Conservation (phyloP, 73 alveolate species). For the Tetrahymena thermophila region DNA sequence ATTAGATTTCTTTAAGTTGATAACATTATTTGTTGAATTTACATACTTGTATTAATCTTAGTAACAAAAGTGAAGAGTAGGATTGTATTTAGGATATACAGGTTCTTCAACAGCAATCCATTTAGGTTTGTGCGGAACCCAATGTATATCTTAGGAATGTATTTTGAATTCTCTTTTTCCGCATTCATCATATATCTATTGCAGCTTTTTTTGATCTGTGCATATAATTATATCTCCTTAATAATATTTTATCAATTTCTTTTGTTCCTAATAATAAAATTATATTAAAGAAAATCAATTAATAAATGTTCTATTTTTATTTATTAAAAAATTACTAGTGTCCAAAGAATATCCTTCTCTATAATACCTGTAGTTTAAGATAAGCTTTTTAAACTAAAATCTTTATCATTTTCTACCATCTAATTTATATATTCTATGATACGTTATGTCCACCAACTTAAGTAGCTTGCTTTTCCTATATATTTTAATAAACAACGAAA, state of each 20-base stretch:
- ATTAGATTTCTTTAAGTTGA: background rate
- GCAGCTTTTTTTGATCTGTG: background rate
- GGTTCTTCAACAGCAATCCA: background rate
- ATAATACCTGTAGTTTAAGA: background rate
- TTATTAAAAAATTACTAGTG: background rate
- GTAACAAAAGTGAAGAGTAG: background rate
- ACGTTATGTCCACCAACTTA: background rate
- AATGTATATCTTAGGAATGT: background rate
- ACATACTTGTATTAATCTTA: background rate
- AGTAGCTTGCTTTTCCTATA: background rate
- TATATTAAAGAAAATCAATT: too few species aligned
- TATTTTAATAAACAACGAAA: too few species aligned
- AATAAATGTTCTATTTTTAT: too few species aligned
- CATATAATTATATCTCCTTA: background rate
- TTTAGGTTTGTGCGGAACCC: background rate
- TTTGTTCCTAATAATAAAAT: background rate
- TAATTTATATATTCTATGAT: background rate
- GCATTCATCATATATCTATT: background rate
- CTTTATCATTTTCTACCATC: background rate
- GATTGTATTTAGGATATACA: background rate
- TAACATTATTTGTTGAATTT: background rate
- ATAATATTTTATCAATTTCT: background rate
- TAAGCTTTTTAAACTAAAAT: background rate
- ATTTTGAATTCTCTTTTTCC: background rate
- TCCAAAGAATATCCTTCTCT: background rate